Percentiles rank a stretch among this genome's conserved stretches.
These are phyloP conservation scores for Ganoderma multipileum DNA, from an alignment of 1,284 basidiomycete genomes.

Conservation along the genomic window DNA sequence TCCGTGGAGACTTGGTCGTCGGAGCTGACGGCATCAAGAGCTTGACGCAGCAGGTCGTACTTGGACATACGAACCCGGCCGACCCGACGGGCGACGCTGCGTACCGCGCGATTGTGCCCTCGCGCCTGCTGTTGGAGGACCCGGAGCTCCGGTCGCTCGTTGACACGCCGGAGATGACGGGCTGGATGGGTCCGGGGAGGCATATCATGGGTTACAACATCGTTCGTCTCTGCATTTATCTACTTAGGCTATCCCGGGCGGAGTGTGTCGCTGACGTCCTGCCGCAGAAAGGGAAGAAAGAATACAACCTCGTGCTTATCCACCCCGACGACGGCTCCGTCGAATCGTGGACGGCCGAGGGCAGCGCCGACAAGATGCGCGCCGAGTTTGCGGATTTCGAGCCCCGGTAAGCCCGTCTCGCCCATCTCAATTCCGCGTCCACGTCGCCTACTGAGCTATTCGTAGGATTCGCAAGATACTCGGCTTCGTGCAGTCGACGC, in stretches of 20 bases:
- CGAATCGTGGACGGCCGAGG: constrained; percentile 53
- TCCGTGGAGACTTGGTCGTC: constrained; percentile 49
- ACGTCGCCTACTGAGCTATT: background rate
- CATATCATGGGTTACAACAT: constrained; percentile 54
- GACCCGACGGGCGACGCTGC: constrained; percentile 60
- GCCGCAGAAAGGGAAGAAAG: constrained; percentile 45
- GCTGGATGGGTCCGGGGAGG: constrained; percentile 49
- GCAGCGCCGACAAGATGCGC: constrained; percentile 53
- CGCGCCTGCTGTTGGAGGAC: constrained; percentile 52
- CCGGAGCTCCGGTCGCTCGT: constrained; percentile 54
- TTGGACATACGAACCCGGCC: constrained; percentile 40
- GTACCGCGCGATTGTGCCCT: constrained; percentile 56
- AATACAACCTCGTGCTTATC: constrained; percentile 51
- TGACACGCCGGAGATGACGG: constrained; percentile 49
- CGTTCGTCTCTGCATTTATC: constrained; percentile 34
- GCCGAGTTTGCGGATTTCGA: constrained; percentile 52
- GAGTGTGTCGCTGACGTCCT: background rate
- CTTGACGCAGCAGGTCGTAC: constrained; percentile 54
- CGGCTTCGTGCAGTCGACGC: constrained; percentile 46
- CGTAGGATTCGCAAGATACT: constrained; percentile 49
- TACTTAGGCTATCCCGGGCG: background rate
- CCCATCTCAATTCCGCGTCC: background rate
- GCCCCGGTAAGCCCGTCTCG: constrained; percentile 44
- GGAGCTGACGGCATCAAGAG: constrained; percentile 60
- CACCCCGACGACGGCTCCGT: constrained; percentile 53